Evolutionary conservation across 208 protist species (phyloP), one percentile per base, ranked within the genome.

Genomic region (Leptomonas pyrrhocoris): DNA sequence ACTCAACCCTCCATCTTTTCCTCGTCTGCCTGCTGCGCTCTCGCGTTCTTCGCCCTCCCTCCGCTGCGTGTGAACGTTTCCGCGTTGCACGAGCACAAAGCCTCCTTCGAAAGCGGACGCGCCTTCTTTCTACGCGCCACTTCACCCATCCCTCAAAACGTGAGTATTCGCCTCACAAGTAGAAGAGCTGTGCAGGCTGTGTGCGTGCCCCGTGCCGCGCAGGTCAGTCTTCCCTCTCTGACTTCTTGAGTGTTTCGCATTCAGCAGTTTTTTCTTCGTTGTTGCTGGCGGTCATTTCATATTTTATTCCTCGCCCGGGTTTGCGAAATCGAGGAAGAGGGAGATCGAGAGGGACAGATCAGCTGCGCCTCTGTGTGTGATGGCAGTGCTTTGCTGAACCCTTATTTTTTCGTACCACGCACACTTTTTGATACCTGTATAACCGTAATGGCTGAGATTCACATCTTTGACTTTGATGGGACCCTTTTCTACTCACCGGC

Each of bases 401-500:
- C 45, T 59, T 27, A 34, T 49, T 57, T 76, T 19, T 31, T 49
- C 40, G 34, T 27, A 34, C 13, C 55, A 60, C 38, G 38, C n/a
- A n/a, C n/a, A n/a, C n/a, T n/a, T n/a, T n/a, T n/a, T n/a, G n/a
- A n/a, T n/a, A n/a, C n/a, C n/a, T n/a, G n/a, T n/a, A n/a, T n/a
- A n/a, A n/a, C 18, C 4, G 12, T 16, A 5, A 88, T 82, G 71
- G 57, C 73, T 57, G 82, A 95, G 54, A 18, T 95, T 2, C 88
- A 95, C 69, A 72, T 95, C 30, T 95, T 94, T 61, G 90, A 95
- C 49, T 95, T 95, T 84, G 90, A 95, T 58, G 88, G 90, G 16
- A 94, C 88, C 12, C 69, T 94, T 36, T 95, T 95, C 61, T 75
- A 84, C 72, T 95, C 90, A 18, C 90, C 90, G 0, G 57, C 73